Evolutionary conservation across 768 basidiomycete genomes (phyloP), one percentile per base, ranked within the genome.

Genomic region (Rhizopogon vulgaris): DNA sequence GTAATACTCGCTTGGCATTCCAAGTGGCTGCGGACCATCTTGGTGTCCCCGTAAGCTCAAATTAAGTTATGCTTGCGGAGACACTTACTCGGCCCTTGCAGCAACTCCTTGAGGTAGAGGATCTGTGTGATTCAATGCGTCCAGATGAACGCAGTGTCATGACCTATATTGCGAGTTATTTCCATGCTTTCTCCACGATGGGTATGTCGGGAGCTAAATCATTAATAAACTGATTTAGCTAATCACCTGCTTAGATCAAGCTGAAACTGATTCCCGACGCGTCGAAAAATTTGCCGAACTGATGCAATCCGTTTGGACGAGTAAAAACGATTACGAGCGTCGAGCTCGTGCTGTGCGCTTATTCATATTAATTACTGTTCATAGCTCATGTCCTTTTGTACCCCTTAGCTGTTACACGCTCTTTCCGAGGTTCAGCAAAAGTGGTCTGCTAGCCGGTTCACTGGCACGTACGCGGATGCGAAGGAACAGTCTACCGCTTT

Each of bases 121-220:
- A 99, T 74, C 69, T 99, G 28, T 94, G 92, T 58, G 92, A 94
- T 62, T 81, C 84, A 0, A 74, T 74, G n/a, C 80, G 78, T 42
- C 95, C 95, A 0, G 96, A 99, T 66, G 96, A 99, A 70, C 84
- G 93, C 36, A 92, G 89, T 68, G 90, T 97, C 10, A 97, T 97
- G 92, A 97, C 94, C 4, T 98, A 97, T 59, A 87, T 99, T 41
- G 96, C 96, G 32, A 90, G 90, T 60, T 98, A 79, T 71, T 99
- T 99, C 77, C 96, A 98, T 64, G 94, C 95, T 0, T 99, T 99
- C 67, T 95, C 94, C 0, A 85, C 90, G 0, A 94, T 96, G 87
- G 92, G 94, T 94, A 58, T 47, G 80, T 69, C 17, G 39, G 34
- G 34, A 30, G 47, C 47, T 9, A 28, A 27, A 27, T 25, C 2